phyloP scores from a whole-genome alignment of 2,329 filamentous ascomycete species.

The Exophiala viscosa region DNA sequence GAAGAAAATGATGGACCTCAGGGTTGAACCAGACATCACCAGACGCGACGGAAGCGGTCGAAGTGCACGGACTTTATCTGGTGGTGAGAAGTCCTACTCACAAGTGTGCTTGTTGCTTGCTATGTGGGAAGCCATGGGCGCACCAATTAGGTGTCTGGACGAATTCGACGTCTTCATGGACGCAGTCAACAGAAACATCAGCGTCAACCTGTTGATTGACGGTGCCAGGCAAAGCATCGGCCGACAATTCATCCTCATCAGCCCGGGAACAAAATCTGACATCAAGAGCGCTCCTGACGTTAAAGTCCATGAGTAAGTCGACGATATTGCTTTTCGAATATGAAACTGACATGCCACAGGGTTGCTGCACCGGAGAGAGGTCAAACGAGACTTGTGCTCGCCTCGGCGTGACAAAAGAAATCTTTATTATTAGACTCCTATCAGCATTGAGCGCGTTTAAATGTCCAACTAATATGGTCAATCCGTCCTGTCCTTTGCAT shows the following conservation, averaged over 20 bases:
- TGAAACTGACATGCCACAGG: constrained; percentile 28
- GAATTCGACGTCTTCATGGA: constrained; percentile 99
- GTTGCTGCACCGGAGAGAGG: constrained; percentile 45
- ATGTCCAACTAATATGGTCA: too few species aligned
- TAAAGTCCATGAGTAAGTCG: constrained; percentile 41
- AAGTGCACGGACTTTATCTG: constrained; percentile 86
- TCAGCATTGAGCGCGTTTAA: too few species aligned
- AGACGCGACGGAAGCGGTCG: constrained; percentile 66
- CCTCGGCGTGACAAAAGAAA: constrained; percentile 16
- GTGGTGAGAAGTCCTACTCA: constrained; percentile 96
- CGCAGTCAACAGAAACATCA: constrained; percentile 87
- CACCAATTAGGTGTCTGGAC: constrained; percentile 87
- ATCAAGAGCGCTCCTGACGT: constrained; percentile 45
- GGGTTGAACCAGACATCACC: constrained; percentile 69
- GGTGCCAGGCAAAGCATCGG: constrained; percentile 83
- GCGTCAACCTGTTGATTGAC: constrained; percentile 89
- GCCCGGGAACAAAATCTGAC: constrained; percentile 73
- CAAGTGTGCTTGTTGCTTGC: constrained; percentile 89
- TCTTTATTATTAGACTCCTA: too few species aligned
- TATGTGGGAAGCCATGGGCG: constrained; percentile 98
- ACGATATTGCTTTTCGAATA: neutral
- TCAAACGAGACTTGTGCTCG: constrained; percentile 39
- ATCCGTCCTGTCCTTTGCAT: too few species aligned
- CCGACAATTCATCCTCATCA: constrained; percentile 93
- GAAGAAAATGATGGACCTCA: constrained; percentile 69